Conservation (phyloP, 768 basidiomycete genomes). For the Chalciporus sphaerocephalus region DNA sequence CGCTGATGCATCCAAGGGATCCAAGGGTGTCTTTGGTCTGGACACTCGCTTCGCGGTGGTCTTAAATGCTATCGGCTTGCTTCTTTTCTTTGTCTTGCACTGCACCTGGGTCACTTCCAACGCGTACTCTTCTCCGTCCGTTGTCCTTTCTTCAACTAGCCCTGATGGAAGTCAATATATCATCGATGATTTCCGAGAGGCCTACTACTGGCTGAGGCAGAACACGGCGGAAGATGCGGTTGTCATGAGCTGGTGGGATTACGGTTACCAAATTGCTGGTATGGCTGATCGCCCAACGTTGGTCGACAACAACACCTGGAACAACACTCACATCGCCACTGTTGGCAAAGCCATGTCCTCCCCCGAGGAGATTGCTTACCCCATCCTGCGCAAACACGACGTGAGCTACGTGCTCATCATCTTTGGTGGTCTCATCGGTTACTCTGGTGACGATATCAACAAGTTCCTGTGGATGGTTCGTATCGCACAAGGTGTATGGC, state of each 20-base stretch:
- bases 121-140: constrained; percentile 97
- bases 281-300: constrained; percentile 96
- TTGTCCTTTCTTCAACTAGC: constrained; percentile 78
- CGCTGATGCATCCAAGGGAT: constrained; percentile 13
- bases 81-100: constrained; percentile 89
- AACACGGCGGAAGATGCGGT: constrained; percentile 92
- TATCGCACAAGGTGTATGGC: constrained; percentile 94
- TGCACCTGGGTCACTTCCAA: constrained; percentile 94
- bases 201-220: constrained; percentile 97
- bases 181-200: constrained; percentile 99
- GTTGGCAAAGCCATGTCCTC: constrained; percentile 99
- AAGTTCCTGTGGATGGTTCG: constrained; percentile 99
- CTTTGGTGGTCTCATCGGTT: constrained; percentile 94
- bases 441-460: constrained; percentile 99
- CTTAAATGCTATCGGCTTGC: constrained; percentile 68
- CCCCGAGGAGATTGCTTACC: constrained; percentile 91
- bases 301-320: constrained; percentile 99
- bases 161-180: constrained; percentile 88
- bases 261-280: constrained; percentile 98
- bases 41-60: constrained; percentile 79
- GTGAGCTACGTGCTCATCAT: constrained; percentile 97
- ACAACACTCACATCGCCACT: constrained; percentile 98
- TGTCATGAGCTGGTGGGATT: constrained; percentile 99
- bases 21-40: constrained; percentile 73
- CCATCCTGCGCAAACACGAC: constrained; percentile 94